Evolutionary conservation across 768 basidiomycete species (phyloP), one percentile per base, ranked within the genome.

Genomic region (Suillus cothurnatus): DNA sequence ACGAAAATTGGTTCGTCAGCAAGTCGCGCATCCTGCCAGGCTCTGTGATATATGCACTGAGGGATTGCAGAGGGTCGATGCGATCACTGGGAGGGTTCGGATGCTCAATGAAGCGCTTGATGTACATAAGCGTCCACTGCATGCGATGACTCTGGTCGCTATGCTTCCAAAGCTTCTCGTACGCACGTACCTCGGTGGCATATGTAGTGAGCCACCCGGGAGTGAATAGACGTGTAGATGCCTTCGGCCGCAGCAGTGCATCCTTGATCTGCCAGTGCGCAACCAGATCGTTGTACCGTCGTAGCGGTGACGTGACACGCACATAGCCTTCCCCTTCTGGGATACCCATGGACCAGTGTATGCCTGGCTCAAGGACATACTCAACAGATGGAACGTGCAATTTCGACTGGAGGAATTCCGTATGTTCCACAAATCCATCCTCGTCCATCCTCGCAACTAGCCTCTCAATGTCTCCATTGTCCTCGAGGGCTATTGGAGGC

Each of bases 221-320:
- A 36, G 79, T 78, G 70, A 91, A 88, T 4, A 81, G 74, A 4
- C 82, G 78, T 2, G 73, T 71, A 55, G 63, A 64, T 6, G 80
- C 75, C 43, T 64, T 68, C 8, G 72, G 74, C 15, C 74, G 77
- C 8, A 91, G 78, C 14, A 99, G 76, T 6, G 85, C 85, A 59
- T 88, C 80, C 72, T 97, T 96, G 77, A 99, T 87, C 75, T 99
- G 96, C 94, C 95, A 99, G 78, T 99, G 97, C 12, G 81, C 79
- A 15, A 95, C 74, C 63, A 97, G 74, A 76, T 99, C 97, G 41
- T 79, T 77, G 75, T 87, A 97, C 52, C 97, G 87, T 49, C 97
- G 85, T 52, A 99, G 79, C 0, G 97, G 97, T 6, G 91, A 94
- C 11, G 97, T 98, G 11, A 85, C 87, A 26, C 92, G 86, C 21